Conservation (phyloP, 352 stramenopile genomes). For the Paralagenidium karlingii region DNA sequence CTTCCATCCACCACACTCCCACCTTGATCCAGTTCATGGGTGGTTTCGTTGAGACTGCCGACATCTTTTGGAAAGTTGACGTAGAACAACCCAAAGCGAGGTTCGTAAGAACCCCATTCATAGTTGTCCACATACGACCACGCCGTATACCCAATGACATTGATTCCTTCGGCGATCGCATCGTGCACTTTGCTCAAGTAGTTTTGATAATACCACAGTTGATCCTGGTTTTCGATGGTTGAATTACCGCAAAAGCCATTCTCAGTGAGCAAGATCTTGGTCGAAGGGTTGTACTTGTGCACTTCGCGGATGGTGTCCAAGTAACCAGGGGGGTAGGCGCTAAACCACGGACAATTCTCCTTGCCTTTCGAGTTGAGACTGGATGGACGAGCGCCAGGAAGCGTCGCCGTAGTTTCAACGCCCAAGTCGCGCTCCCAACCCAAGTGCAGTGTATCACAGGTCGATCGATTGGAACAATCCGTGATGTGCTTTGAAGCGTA, state of each 20-base stretch:
- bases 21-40: too few species aligned
- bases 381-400: conserved; percentile 34
- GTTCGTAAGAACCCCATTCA: conserved; percentile 77
- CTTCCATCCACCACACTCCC: conserved; percentile 12
- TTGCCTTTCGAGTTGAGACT: conserved; percentile 20
- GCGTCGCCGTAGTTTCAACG: conserved; percentile 30
- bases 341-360: conserved; percentile 28
- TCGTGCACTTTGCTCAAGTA: conserved; percentile 33
- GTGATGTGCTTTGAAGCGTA: conserved; percentile 38
- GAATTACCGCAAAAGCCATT: conserved; percentile 40
- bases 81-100: conserved; percentile 52
- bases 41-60: conserved; percentile 2
- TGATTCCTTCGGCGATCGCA: conserved; percentile 26
- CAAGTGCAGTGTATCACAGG: conserved; percentile 14
- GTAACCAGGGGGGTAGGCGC: conserved; percentile 25
- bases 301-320: conserved; percentile 25
- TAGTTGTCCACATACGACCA: conserved; percentile 94
- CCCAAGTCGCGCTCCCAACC: conserved; percentile 33
- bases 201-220: conserved; percentile 32
- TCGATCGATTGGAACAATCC: conserved; percentile 25
- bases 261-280: conserved; percentile 30
- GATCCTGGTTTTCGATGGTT: conserved; percentile 29
- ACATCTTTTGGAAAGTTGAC: conserved; percentile 54
- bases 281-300: conserved; percentile 15
- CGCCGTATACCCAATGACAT: conserved; percentile 79